Evolutionary conservation across 2,329 filamentous ascomycete genomes (phyloP), one percentile per base, ranked within the genome.

Genomic region (Aspergillus puulaauensis): DNA sequence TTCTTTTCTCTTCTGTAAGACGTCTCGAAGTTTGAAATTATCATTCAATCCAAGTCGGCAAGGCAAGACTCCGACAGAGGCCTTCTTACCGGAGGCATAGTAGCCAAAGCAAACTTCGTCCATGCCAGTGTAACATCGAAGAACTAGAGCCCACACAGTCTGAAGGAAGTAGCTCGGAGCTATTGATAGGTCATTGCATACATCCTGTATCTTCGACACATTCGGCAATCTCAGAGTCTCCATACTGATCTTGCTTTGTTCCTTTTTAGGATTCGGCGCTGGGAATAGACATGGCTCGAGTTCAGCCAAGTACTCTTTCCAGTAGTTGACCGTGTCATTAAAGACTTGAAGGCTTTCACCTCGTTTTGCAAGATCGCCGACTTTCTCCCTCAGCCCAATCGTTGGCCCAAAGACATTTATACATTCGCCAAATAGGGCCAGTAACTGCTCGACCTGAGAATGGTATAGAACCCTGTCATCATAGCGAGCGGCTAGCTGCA

Each of bases 271-370:
- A 3, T 59, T 64, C 7, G 73, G 53, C 1, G 62, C 48, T 4
- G 79, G 80, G 61, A 82, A 81, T 49, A 76, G 68, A 61, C 79
- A 81, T 2, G 80, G 76, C 62, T 81, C 78, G 21, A 76, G 57
- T 9, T 76, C 78, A 2, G 70, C 68, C 7, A 82, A 69, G 44
- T 80, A 77, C 0, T 67, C 62, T 54, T 75, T 79, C 80, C 80
- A 82, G 62, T 79, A 80, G 15, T 68, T 64, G 15, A 78, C 58
- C 37, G 74, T 75, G 3, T 62, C 21, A 70, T 66, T 6, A 68
- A 66, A 56, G 60, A 52, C 19, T 39, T 52, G 50, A 3, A 55
- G 72, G 65, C 37, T 62, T 63, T 2, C 66, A 60, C 24, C 70
- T 60, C 35, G 74, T 59, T 52, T 74, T 61, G 37, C 48, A 21